Base-by-base conservation (phyloP, 352 stramenopile species). In the Pythium phragmitis region DNA sequence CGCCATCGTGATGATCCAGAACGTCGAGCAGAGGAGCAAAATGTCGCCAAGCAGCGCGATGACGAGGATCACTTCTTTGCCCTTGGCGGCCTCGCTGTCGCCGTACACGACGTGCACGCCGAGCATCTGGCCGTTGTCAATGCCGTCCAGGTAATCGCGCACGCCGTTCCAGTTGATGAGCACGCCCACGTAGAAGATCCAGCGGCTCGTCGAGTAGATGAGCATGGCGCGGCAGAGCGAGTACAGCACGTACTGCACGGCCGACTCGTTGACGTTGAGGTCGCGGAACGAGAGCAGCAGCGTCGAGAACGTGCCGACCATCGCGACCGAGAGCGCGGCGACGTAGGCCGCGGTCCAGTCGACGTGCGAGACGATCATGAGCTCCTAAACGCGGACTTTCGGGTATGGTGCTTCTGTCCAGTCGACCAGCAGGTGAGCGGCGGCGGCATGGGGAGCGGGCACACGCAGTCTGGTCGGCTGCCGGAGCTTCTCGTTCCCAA, bases 221-320 rank as follows among this genome's bases (percentile, higher is more conserved):
- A 88, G 87, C 68, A 85, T 83, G 47, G 78, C 55, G n/a, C 79
- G 69, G 41, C 79, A 85, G 6, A 91, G 69, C 68, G 82, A 82
- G 63, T 85, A 81, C 34, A 77, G 84, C 63, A 89, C 74, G 60
- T 80, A 89, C 67, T 91, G 82, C 60, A 88, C 80, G 21, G 82
- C 80, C 47, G 80, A 89, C 33, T 82, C 72, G 47, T 62, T 41
- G 19, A 80, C 68, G 19, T 89, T 76, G 42, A 82, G 78, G 48
- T 82, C 65, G 56, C 85, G 79, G 72, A 91, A 91, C 26, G 82
- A 80, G 14, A 89, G 65, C 62, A 88, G 51, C 52, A 91, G 70
- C 60, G 79, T 81, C 26, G 57, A 61, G 42, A 75, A 60, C 49
- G 79, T 82, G 34, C 71, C 61, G 49, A 72, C 37, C 37, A 74